A percentile compares a stretch with the other conserved stretches of the same genome.
These are phyloP conservation scores for Clavariopsis aquatica DNA, from an alignment of 495 filamentous ascomycete species.

Conservation along the genomic window DNA sequence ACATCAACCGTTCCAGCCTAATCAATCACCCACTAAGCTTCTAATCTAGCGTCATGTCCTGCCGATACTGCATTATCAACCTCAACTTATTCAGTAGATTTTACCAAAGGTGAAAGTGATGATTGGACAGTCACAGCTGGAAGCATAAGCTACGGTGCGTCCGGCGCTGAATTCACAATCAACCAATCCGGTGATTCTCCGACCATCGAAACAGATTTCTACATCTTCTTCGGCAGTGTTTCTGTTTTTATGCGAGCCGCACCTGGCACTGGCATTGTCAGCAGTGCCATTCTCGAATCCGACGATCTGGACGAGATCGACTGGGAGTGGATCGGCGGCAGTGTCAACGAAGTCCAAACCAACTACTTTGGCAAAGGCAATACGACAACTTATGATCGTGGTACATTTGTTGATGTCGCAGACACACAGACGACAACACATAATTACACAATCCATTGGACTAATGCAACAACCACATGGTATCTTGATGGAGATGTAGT, in stretches of 20 bases:
- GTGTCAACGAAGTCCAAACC: constrained; percentile 17
- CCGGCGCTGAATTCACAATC: constrained; percentile 13
- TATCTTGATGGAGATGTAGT: too few relatives aligned
- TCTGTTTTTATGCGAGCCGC: constrained; percentile 16
- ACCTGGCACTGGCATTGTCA: neutral
- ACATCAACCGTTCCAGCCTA: too few relatives aligned
- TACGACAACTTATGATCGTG: constrained; percentile 26
- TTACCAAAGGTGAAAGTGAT: too few relatives aligned
- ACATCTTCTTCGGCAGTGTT: constrained; percentile 25
- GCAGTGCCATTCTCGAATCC: constrained; percentile 10
- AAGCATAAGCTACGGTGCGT: too few relatives aligned
- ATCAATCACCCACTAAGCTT: too few relatives aligned
- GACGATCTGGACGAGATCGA: constrained; percentile 32
- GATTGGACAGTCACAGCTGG: too few relatives aligned
- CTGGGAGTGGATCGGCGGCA: constrained; percentile 25
- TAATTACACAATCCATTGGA: too few relatives aligned
- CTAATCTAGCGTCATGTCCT: too few relatives aligned
- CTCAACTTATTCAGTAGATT: too few relatives aligned
- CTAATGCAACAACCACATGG: too few relatives aligned
- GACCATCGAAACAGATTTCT: constrained; percentile 20
- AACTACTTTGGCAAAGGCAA: constrained; percentile 35
- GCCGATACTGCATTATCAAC: too few relatives aligned
- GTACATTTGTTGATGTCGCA: neutral
- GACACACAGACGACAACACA: too few relatives aligned
- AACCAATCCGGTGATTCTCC: constrained; percentile 10